These are phyloP conservation scores for Salix exigua DNA, from an alignment of 345 rosid species.

Conservation along the genomic window DNA sequence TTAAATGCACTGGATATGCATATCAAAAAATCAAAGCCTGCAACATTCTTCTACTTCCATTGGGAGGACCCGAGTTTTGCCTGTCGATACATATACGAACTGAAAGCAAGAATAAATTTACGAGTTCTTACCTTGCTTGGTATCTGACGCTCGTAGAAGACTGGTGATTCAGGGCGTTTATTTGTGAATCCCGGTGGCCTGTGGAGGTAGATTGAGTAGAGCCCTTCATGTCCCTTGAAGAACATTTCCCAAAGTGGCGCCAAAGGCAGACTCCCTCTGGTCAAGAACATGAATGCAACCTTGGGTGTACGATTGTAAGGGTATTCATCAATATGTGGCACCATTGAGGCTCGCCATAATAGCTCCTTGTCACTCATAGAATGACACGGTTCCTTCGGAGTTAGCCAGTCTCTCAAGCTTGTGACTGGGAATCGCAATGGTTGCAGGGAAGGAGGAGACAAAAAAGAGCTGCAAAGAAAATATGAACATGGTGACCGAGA, in stretches of 20 bases:
- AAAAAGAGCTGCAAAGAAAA: slow-evolving; percentile 10
- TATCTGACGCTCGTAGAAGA: slow-evolving; percentile 27
- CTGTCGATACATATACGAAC: no score
- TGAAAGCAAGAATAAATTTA: no score
- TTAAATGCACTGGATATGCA: neutral
- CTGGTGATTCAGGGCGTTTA: neutral
- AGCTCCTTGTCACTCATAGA: slow-evolving; percentile 40
- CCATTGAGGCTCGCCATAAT: slow-evolving; percentile 25
- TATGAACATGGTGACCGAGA: neutral
- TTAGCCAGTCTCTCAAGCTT: neutral
- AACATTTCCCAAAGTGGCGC: slow-evolving; percentile 39
- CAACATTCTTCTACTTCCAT: neutral
- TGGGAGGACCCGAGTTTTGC: no score
- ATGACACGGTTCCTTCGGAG: slow-evolving; percentile 20
- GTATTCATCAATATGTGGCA: slow-evolving; percentile 6
- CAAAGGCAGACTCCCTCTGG: slow-evolving; percentile 16
- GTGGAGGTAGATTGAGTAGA: slow-evolving; percentile 25
- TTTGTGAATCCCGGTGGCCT: slow-evolving; percentile 2
- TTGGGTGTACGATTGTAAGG: slow-evolving; percentile 19
- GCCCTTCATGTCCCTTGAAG: slow-evolving; percentile 20
- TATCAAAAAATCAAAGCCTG: neutral
- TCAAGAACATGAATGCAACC: slow-evolving; percentile 33
- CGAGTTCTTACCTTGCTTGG: slow-evolving; percentile 32
- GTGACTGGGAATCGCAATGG: neutral
- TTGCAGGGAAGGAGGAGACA: neutral